Conservation (phyloP, 2,329 filamentous ascomycete species). For the Plectosphaerella cucumerina region DNA sequence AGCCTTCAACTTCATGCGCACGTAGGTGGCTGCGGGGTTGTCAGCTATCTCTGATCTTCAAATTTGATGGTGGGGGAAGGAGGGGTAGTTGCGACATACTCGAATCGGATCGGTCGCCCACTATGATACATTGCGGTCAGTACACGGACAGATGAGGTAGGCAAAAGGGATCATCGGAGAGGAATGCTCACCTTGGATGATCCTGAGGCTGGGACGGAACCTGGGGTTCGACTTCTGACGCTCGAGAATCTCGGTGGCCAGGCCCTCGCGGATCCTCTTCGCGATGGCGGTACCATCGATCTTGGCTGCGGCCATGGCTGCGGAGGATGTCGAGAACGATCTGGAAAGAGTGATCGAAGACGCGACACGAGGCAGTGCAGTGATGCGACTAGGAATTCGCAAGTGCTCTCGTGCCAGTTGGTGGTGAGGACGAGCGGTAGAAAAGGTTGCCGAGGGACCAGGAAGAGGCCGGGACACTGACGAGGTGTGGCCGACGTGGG, state of each 20-base stretch:
- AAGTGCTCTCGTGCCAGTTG: neutral
- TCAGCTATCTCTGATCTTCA: constrained; percentile 24
- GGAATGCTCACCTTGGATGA: constrained; percentile 73
- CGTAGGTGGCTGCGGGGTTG: constrained; percentile 73
- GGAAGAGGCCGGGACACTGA: neutral
- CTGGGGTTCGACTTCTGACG: constrained; percentile 79
- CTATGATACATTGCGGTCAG: constrained; percentile 26
- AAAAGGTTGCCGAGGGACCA: neutral
- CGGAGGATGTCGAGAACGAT: constrained; percentile 42
- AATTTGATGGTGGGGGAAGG: constrained; percentile 12
- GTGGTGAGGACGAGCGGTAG: neutral
- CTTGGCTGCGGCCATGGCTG: constrained; percentile 78
- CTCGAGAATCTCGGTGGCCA: constrained; percentile 75
- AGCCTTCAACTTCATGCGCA: constrained; percentile 99
- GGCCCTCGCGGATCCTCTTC: constrained; percentile 78
- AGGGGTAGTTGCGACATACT: constrained; percentile 49
- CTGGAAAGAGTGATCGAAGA: constrained; percentile 6
- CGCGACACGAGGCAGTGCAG: neutral
- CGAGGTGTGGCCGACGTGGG: neutral
- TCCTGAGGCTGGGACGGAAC: constrained; percentile 86
- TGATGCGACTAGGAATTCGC: neutral
- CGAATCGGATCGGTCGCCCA: constrained; percentile 90
- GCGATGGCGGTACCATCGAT: constrained; percentile 97
- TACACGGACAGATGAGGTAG: constrained; percentile 2
- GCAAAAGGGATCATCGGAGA: constrained; percentile 6